A percentile compares a stretch with the other conserved stretches of the same genome.
Evolutionary conservation across 768 basidiomycete genomes (phyloP).

Genomic region (Mycena crocata): DNA sequence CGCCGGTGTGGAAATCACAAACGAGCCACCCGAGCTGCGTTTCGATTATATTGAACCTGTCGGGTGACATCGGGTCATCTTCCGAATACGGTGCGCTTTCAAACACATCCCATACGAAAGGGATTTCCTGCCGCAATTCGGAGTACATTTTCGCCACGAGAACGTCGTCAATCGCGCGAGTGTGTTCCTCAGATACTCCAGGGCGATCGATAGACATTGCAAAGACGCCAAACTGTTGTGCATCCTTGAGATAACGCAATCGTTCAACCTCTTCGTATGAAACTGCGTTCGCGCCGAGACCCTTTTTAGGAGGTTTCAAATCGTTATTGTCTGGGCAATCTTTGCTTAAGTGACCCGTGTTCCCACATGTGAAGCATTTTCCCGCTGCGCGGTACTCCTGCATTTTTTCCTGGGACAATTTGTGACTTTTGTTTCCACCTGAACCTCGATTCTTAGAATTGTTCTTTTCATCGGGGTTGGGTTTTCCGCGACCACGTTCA

Average conservation of each 20-base stretch:
- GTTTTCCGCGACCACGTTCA: neutral
- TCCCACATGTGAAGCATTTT: constrained; percentile 25
- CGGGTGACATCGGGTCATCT: neutral
- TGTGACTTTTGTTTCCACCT: constrained; percentile 7
- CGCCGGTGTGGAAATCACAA: neutral
- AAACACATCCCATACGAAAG: constrained; percentile 16
- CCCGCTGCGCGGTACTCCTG: constrained; percentile 25
- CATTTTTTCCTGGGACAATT: constrained; percentile 9
- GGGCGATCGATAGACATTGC: neutral
- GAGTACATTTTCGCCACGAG: neutral
- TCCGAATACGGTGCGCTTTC: constrained; percentile 1
- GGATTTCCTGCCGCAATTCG: neutral
- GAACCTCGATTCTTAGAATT: neutral
- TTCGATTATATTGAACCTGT: constrained; percentile 3
- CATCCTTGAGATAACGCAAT: constrained; percentile 1
- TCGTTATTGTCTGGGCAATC: constrained; percentile 25
- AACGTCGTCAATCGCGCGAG: neutral
- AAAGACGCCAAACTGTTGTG: neutral
- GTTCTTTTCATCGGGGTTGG: neutral
- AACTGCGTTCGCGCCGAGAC: neutral
- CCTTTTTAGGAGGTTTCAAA: constrained; percentile 8
- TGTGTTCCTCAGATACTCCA: neutral
- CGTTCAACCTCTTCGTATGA: constrained; percentile 5
- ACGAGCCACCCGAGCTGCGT: constrained; percentile 12
- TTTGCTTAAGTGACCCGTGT: constrained; percentile 21